phyloP scores from a whole-genome alignment of 2,329 filamentous ascomycete genomes.

The Domatiomyces catenatus region DNA sequence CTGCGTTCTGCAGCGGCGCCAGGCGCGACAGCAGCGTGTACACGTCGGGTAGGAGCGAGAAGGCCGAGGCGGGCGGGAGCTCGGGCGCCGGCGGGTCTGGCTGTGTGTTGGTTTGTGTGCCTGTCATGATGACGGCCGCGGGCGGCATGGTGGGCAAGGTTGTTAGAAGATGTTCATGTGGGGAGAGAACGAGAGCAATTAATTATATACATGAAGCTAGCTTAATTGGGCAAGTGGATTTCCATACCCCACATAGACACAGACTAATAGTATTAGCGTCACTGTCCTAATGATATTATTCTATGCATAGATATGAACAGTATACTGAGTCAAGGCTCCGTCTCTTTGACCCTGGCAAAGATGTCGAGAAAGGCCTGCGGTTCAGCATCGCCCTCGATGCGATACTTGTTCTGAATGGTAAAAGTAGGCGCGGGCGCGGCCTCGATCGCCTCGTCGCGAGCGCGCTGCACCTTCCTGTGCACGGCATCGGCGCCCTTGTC shows the following conservation, averaged over 20 bases:
- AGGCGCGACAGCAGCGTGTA: slow-evolving; percentile 63
- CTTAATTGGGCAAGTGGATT: too few relatives aligned
- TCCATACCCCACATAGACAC: too few relatives aligned
- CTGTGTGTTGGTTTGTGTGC: too few relatives aligned
- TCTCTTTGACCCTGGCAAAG: slow-evolving; percentile 45
- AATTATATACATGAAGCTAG: too few relatives aligned
- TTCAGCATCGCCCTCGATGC: slow-evolving; percentile 58
- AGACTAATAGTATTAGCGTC: too few relatives aligned
- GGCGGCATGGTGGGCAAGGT: too few relatives aligned
- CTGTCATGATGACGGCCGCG: too few relatives aligned
- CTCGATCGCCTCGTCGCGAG: slow-evolving; percentile 38
- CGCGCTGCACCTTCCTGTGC: slow-evolving; percentile 39
- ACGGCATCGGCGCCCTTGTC: slow-evolving; percentile 43
- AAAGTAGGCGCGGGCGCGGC: slow-evolving; percentile 71
- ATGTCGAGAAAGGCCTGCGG: slow-evolving; percentile 49
- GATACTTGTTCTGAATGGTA: slow-evolving; percentile 47
- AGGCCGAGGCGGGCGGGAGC: slow-evolving; percentile 61
- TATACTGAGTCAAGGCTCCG: slow-evolving; percentile 13
- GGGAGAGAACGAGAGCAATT: too few relatives aligned
- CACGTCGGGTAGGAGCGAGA: slow-evolving; percentile 74
- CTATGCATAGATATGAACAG: too few relatives aligned
- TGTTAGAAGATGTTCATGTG: not conserved
- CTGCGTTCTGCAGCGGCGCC: slow-evolving; percentile 28
- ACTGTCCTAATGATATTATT: too few relatives aligned
- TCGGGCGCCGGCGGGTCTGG: too few relatives aligned